phyloP scores from a whole-genome alignment of 352 stramenopile species.

The Pythium sukuiense region DNA sequence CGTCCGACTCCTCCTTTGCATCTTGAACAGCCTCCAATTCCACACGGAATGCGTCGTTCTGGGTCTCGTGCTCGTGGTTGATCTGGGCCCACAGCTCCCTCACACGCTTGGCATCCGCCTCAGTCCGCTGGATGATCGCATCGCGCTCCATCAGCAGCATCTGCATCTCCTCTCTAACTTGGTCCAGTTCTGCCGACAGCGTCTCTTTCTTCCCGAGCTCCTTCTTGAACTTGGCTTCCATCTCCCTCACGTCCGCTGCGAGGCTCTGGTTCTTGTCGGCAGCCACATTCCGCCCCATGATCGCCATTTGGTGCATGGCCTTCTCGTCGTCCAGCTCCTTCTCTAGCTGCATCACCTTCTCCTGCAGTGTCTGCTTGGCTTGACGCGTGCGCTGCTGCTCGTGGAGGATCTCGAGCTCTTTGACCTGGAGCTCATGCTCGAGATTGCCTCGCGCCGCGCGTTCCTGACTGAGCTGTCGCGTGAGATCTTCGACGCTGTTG shows the following conservation, averaged over 20 bases:
- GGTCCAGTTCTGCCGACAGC: slow-evolving; percentile 46
- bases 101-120: slow-evolving; percentile 69
- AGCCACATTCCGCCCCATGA: slow-evolving; percentile 50
- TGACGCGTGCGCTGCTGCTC: slow-evolving; percentile 62
- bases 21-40: slow-evolving; percentile 44
- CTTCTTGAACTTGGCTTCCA: slow-evolving; percentile 61
- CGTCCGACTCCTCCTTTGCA: slow-evolving; percentile 27
- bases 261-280: slow-evolving; percentile 57
- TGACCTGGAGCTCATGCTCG: slow-evolving; percentile 63
- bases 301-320: slow-evolving; percentile 47
- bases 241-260: slow-evolving; percentile 44
- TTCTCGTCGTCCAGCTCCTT: slow-evolving; percentile 66
- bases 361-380: slow-evolving; percentile 43
- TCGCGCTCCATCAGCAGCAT: slow-evolving; percentile 49
- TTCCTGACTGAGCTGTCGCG: slow-evolving; percentile 43
- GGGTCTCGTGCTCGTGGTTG: slow-evolving; percentile 59
- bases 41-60: slow-evolving; percentile 42
- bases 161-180: slow-evolving; percentile 48
- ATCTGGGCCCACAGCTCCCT: slow-evolving; percentile 83
- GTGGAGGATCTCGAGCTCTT: slow-evolving; percentile 67
- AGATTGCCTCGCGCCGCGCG: slow-evolving; percentile 34
- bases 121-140: slow-evolving; percentile 61
- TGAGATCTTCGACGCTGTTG: slow-evolving; percentile 50
- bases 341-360: slow-evolving; percentile 50
- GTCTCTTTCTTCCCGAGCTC: slow-evolving; percentile 65